Conservation (phyloP, 768 basidiomycete species). For the Mrakia blollopis region DNA sequence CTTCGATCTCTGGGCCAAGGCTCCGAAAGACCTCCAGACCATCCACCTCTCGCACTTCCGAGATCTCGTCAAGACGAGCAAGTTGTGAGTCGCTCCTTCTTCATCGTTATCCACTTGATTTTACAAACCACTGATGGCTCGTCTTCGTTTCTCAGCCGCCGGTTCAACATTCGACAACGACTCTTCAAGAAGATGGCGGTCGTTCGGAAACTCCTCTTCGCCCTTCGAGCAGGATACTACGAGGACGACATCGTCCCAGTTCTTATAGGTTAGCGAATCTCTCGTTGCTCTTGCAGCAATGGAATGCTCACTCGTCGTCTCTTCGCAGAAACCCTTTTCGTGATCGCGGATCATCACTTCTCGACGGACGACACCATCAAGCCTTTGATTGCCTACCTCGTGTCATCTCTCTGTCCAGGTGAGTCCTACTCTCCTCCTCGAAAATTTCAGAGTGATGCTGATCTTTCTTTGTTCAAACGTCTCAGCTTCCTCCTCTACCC, state of each 20-base stretch:
- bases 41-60: constrained; percentile 76
- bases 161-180: constrained; percentile 71
- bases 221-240: constrained; percentile 74
- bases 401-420: constrained; percentile 72
- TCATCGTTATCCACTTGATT: too few relatives aligned
- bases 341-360: constrained; percentile 63
- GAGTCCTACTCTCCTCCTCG: constrained; percentile 35
- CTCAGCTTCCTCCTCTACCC: not conserved
- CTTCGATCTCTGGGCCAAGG: constrained; percentile 80
- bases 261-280: constrained; percentile 49
- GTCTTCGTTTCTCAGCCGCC: constrained; percentile 41
- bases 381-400: constrained; percentile 77
- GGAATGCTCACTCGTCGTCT: too few relatives aligned
- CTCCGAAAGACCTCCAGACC: constrained; percentile 65
- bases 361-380: constrained; percentile 71
- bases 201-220: constrained; percentile 72
- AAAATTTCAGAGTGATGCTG: not conserved
- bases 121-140: not conserved
- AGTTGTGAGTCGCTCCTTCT: constrained; percentile 46
- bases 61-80: constrained; percentile 65
- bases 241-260: constrained; percentile 51
- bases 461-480: not conserved
- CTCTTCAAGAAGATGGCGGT: constrained; percentile 62
- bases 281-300: too few relatives aligned
- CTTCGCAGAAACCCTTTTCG: constrained; percentile 41